Conservation (phyloP, 2,329 filamentous ascomycete genomes). For the Phyllosticta citriasiana region DNA sequence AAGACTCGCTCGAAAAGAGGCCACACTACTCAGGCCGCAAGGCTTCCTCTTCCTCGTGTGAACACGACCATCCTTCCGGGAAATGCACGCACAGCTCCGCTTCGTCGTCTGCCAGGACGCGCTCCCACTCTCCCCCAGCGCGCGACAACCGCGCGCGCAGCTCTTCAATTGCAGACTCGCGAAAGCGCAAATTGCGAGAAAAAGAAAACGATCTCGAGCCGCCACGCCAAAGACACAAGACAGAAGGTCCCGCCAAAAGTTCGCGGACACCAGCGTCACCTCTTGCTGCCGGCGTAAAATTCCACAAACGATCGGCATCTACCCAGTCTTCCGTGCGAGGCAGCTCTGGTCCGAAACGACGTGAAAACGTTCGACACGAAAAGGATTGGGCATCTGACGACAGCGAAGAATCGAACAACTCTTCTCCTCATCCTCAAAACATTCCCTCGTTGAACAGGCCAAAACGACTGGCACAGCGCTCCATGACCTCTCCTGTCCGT, state of each 20-base stretch:
- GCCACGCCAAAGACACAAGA: slow-evolving; percentile 30
- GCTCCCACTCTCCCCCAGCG: slow-evolving; percentile 5
- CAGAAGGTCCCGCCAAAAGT: slow-evolving; percentile 21
- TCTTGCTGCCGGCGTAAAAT: slow-evolving; percentile 23
- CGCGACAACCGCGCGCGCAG: slow-evolving; percentile 23
- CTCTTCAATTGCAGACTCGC: slow-evolving; percentile 26
- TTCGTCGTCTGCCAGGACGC: background rate
- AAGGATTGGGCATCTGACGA: slow-evolving; percentile 21
- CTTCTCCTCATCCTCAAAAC: slow-evolving; percentile 25
- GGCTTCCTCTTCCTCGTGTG: slow-evolving; percentile 6
- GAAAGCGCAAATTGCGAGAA: slow-evolving; percentile 32
- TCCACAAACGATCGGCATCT: slow-evolving; percentile 29
- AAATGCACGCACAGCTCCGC: background rate
- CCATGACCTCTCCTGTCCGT: slow-evolving; percentile 38
- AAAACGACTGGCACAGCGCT: slow-evolving; percentile 50
- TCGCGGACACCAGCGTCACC: slow-evolving; percentile 22
- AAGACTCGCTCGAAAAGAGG: slow-evolving; percentile 2
- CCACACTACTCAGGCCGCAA: slow-evolving; percentile 1
- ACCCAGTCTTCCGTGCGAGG: slow-evolving; percentile 25
- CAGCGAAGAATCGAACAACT: slow-evolving; percentile 14
- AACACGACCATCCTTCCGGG: slow-evolving; percentile 1
- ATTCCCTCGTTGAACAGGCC: slow-evolving; percentile 38
- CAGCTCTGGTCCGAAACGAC: slow-evolving; percentile 23
- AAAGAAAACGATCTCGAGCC: slow-evolving; percentile 27
- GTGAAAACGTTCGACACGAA: slow-evolving; percentile 21